These are phyloP conservation scores for Harringtonia aguacate DNA, from an alignment of 2,329 filamentous ascomycete genomes.

Conservation along the genomic window DNA sequence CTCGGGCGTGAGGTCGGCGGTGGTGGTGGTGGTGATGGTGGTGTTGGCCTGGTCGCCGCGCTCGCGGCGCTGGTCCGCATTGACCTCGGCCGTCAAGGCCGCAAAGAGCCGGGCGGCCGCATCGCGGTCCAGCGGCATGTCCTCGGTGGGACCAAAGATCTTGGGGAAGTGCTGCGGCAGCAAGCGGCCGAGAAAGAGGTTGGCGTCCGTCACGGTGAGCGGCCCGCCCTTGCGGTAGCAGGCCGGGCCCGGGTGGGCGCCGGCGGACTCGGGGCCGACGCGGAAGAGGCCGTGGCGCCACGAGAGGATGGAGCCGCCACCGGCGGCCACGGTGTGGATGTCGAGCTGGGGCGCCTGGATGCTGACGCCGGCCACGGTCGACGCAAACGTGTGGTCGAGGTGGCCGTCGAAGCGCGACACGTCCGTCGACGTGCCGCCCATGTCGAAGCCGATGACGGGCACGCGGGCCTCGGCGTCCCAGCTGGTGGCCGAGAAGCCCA, in stretches of 20 bases:
- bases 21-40: conserved; percentile 62
- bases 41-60: conserved; percentile 68
- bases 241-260: conserved; percentile 79
- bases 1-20: conserved; percentile 59
- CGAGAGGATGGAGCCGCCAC: conserved; percentile 75
- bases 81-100: conserved; percentile 57
- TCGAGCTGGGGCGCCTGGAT: conserved; percentile 88
- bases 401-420: conserved; percentile 79
- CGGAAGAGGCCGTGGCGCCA: conserved; percentile 85
- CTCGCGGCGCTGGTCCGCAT: conserved; percentile 62
- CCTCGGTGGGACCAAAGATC: conserved; percentile 85
- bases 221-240: conserved; percentile 88
- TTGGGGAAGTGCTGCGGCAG: conserved; percentile 89
- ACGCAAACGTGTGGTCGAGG: conserved; percentile 91
- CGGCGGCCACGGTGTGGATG: conserved; percentile 90
- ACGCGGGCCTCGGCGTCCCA: conserved; percentile 75
- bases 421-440: conserved; percentile 90
- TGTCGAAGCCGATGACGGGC: conserved; percentile 89
- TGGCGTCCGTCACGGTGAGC: conserved; percentile 87
- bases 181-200: conserved; percentile 72
- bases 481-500: conserved; percentile 87
- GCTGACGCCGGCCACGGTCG: conserved; percentile 75
- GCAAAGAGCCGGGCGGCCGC: conserved; percentile 71
- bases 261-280: conserved; percentile 80
- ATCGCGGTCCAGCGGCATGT: conserved; percentile 60